Conservation (phyloP, 2,329 filamentous ascomycete genomes). For the Exophiala phaeomuriformis region DNA sequence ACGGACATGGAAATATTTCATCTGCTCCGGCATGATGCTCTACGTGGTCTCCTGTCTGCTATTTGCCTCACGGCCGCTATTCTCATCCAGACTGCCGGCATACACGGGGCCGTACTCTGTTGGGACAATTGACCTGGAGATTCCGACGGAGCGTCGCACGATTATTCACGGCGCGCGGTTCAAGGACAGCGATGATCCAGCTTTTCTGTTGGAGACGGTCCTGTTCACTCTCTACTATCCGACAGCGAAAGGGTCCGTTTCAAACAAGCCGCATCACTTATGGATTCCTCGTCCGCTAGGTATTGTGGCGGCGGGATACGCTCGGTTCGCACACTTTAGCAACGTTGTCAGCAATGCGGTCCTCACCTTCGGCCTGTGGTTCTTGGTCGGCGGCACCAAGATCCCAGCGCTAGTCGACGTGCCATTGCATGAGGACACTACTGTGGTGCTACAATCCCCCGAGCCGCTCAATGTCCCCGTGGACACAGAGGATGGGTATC, state of each 20-base stretch:
- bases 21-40: conserved; percentile 11
- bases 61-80: conserved; percentile 15
- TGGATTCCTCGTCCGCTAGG: conserved; percentile 25
- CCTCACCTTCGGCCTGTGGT: conserved; percentile 23
- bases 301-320: conserved; percentile 23
- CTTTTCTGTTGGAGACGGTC: conserved; percentile 26
- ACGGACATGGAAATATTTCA: conserved; percentile 23
- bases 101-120: conserved; percentile 26
- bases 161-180: conserved; percentile 18
- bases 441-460: conserved; percentile 7
- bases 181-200: conserved; percentile 18
- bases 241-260: conserved; percentile 12
- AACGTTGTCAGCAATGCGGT: conserved; percentile 24
- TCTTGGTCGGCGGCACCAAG: conserved; percentile 21
- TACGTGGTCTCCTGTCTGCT: conserved; percentile 23
- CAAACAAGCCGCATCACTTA: conserved; percentile 21
- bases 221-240: conserved; percentile 28
- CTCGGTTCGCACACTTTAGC: conserved; percentile 25
- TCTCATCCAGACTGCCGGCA: conserved; percentile 23
- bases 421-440: conserved; percentile 13
- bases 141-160: conserved; percentile 18
- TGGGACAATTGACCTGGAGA: conserved; percentile 26
- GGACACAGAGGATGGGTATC: conserved; percentile 19
- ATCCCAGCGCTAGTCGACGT: conserved; percentile 28
- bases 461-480: background rate